Evolutionary conservation across 169 alveolate species (phyloP).

Genomic region (Toxoplasma gondii): DNA sequence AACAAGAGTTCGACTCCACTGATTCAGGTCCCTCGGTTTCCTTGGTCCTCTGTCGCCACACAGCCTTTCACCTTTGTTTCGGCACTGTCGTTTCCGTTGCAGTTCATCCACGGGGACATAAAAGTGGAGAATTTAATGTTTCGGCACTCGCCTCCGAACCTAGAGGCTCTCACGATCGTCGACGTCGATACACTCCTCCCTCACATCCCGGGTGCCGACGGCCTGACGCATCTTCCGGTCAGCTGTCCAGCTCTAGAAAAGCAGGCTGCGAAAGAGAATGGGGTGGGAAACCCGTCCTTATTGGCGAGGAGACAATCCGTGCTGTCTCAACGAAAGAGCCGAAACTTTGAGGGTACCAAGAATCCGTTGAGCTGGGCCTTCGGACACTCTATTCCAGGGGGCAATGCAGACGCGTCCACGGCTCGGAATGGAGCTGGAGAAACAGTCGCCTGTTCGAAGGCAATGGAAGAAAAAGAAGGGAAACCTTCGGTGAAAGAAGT

Average conservation of each 20-base stretch:
- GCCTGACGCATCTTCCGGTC: slow-evolving; percentile 12
- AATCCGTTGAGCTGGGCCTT: not conserved
- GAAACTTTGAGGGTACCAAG: not conserved
- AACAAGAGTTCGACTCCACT: not conserved
- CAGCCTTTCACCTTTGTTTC: not conserved
- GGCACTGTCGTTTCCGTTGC: not conserved
- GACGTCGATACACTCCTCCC: slow-evolving; percentile 21
- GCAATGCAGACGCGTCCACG: not conserved
- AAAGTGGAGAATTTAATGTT: slow-evolving; percentile 35
- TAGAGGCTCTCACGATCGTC: not conserved
- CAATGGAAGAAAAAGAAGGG: not conserved
- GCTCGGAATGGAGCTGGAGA: not conserved
- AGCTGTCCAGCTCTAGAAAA: not conserved
- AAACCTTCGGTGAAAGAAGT: not conserved
- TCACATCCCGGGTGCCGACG: slow-evolving; percentile 11
- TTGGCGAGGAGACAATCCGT: not conserved
- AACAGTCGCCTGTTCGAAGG: not conserved
- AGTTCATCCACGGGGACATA: slow-evolving; percentile 50
- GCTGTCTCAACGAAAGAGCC: not conserved
- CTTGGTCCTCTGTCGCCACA: not conserved
- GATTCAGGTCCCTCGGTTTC: not conserved
- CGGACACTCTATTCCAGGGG: not conserved
- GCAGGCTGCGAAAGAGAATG: not conserved
- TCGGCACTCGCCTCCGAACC: not conserved
- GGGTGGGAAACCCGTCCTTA: no score